Base-by-base conservation (phyloP, 108 stramenopile genomes). In the Fragilaria radians region DNA sequence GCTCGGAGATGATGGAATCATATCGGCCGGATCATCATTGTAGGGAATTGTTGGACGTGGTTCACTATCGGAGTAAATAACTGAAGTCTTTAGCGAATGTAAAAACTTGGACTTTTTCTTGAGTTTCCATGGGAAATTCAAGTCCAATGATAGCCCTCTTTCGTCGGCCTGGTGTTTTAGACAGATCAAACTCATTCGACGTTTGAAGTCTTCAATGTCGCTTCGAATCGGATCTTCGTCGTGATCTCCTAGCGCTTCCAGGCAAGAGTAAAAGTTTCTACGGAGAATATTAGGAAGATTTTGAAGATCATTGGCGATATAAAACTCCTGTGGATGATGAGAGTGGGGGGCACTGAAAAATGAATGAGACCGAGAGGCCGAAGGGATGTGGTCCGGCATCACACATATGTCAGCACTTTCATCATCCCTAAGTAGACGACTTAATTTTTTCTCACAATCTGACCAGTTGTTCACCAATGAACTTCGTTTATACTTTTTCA, bases 1-100 rank as follows among this genome's bases (percentile, higher is more conserved):
- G 18, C 76, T 73, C 17, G 89, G 89, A 48, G 54, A 65, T 29
- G 83, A 77, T 4, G 89, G 89, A 30, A 90, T 72, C 4, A 90
- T 58, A 50, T 90, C 83, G 0, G 81, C 83, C 24, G 58, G 32
- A 28, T 71, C 57, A 0, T 74, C 66, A n/a, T n/a, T n/a, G 27
- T 75, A 65, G 32, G 48, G 28, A 57, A 56, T 42, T 28, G 61
- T 7, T 42, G 7, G 11, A 11, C 36, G 11, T 42, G 7, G 36
- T 14, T 11, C 11, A 42, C 11, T 11, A 26, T 24, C 23, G n/a
- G n/a, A n/a, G n/a, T n/a, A n/a, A n/a, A n/a, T n/a, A n/a, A n/a
- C n/a, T n/a, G n/a, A n/a, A 19, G 21, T 28, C 62, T 17, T 27
- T 42, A 29, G 7, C 56, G 30, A 47, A 65, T 29, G 21, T 11